Base-by-base conservation (phyloP, 345 rosid species). In the Tarenaya hassleriana region DNA sequence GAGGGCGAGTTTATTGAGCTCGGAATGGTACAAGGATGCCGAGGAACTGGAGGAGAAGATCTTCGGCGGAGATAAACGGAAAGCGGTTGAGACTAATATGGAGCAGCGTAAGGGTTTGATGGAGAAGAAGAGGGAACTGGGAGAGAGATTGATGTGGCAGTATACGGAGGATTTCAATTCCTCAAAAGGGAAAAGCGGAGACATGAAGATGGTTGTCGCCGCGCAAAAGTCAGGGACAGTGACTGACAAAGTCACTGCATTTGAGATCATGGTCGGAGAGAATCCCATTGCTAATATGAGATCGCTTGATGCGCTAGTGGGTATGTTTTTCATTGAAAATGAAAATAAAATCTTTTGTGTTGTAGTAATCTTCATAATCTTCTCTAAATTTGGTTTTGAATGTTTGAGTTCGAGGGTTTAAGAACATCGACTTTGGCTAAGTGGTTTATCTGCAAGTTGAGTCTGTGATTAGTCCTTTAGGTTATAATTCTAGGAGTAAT, bases 191-290 rank as follows among this genome's bases (percentile, higher is more conserved):
- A 77, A 79, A 51, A 73, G 58, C 32, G 90, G 90, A 44, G 97
- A 88, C 43, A 80, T 88, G 73, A 92, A 88, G 75, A 85, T 83
- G 97, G 65, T 88, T 9, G 55, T 65, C 13, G 77, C 90, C n/a
- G 85, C 94, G 2, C 97, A 88, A 64, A 77, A 90, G 75, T 81
- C 98, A 4, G 97, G 98, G 47, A 92, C 98, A 10, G 95, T 82
- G 1, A 74, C 94, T 43, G 98, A 92, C 74, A 88, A 85, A 65
- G 90, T 92, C 39, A 79, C 97, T 15, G 94, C 97, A 0, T 92
- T 85, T 71, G 80, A 94, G 19, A 80, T 85, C 21, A 74, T 85
- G 73, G 77, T 88, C 17, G 98, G 88, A 31, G 95, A 88, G 72
- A 92, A 92, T 49, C 87, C 97, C 0, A 57, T 92, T 19, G 97